Evolutionary conservation across 2,329 filamentous ascomycete genomes (phyloP), one percentile per base, ranked within the genome.

Genomic region (Talaromyces funiculosus): DNA sequence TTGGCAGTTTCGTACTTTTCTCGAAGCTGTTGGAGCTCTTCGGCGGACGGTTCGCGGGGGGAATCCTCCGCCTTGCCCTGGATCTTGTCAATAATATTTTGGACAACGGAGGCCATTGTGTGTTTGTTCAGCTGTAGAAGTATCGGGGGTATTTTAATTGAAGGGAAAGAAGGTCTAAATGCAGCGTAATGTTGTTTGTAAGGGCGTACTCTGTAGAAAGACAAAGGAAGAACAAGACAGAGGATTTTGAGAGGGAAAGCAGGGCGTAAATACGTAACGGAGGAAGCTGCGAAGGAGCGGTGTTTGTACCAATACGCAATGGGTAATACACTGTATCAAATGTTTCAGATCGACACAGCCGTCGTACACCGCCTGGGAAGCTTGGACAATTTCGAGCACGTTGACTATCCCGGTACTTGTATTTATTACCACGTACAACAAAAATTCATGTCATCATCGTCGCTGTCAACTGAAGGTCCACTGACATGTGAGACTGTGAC

Each of bases 1-100:
- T 83, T 84, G 53, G 89, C 89, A 67, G 86, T 82, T 64, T 83
- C 80, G 78, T 92, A 96, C 73, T 88, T 89, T 65, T 87, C 78
- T 75, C 84, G 85, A 42, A 95, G 83, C 67, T 84, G 76, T 60
- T 85, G 80, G 68, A 92, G 78, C 71, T 90, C 84, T 64, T 90
- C 84, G 61, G 84, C 75, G 38, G 84, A 83, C 62, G 90, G 81
- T 65, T 76, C 81, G 67, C 72, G 79, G 55, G 18, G 18, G 66
- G 67, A 73, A 62, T 66, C 73, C 67, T 68, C 75, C 72, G 66
- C 53, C 49, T 70, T 65, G 47, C 76, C 73, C 59, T 78, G 74
- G 61, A 83, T 66, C 67, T 78, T 82, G 66, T 76, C 73, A 57
- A 83, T 69, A 54, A 81, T 66, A 62, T 77, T 81, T 69, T 79